Base-by-base conservation (phyloP, 2,329 filamentous ascomycete species). In the Talaromyces marneffei region DNA sequence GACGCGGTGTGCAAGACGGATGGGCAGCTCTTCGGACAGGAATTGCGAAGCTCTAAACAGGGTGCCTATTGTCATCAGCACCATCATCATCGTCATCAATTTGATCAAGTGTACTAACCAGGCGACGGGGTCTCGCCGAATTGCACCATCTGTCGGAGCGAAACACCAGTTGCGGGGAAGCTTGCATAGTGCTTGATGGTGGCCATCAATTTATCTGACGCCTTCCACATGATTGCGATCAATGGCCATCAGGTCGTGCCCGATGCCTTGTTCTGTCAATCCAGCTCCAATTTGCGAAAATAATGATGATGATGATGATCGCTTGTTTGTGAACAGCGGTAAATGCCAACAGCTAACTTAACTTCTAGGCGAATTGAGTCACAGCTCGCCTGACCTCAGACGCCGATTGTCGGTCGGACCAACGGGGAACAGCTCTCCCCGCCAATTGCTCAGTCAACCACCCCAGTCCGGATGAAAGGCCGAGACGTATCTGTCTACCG, bases 31-130 rank as follows among this genome's bases (percentile, higher is more conserved):
- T 81, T 99, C 94, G 70, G 93, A 94, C 62, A 99, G 87, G 78
- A 99, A 99, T 80, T 97, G 94, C 27, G 94, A 97, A 57, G 94
- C 94, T 74, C 93, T 90, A 80, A 97, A 99, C 61, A 99, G 83
- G 58, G 94, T 99, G 67, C 93, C 93, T 94, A 69, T 52, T 14
- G 8, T 33, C 27, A 52, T 52, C 48, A 52, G 48, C n/a, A 35
- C 9, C 4, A 31, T 31, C n/a, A 20, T 50, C n/a, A 27, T 8
- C 4, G 2, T 23, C 1, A 10, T 20, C 48, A 35, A 33, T 52
- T 33, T 10, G 18, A 12, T 33, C 46, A 52, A 23, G n/a, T n/a
- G n/a, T 20, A 67, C 83, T 71, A 81, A 94, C 91, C 91, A 69
- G 87, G 90, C 16, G 92, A 97, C 58, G 93, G 92, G 75, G 87